Evolutionary conservation across 441 rosid species (phyloP), one percentile per base, ranked within the genome.

Genomic region (Populus hybrid): DNA sequence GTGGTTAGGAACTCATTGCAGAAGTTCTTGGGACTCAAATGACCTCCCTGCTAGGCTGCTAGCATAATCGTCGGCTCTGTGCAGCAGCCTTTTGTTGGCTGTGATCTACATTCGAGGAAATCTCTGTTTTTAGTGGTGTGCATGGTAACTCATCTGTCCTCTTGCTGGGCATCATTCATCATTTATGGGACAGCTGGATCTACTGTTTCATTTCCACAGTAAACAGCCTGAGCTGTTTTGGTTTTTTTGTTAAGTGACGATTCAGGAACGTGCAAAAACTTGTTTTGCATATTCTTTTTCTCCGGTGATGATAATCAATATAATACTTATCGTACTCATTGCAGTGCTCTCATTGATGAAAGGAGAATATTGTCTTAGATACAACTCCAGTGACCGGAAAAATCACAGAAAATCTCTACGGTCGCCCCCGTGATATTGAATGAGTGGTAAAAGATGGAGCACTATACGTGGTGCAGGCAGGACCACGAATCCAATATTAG

Each of bases 271-370:
- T 10, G 32, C 64, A 9, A 40, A 23, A 2, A 2, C 30, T 63
- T n/a, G 65, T 24, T 63, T 67, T 28, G 70, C 46, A 21, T 68
- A 8, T 61, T 14, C 19, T 34, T 36, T 71, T 66, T 28, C 66
- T 26, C 30, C 65, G 71, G 21, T 71, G 59, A 5, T 50, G 59
- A 30, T 9, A 32, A 23, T 40, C 50, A 16, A 50, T 50, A 50
- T 16, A 50, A 50, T 50, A 14, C 59, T 3, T 35, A 26, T 61
- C 66, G 68, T 67, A 64, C 14, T 19, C 24, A n/a, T 9, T 79
- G 87, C 89, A 92, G 94, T 78, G 92, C 87, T 65, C 79, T 85
- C 50, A 87, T 88, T 91, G 91, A 89, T 82, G 86, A 86, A 83
- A 78, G 61, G 87, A 89, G 79, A 84, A 83, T 67, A 79, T 80